A percentile compares a stretch with the other conserved stretches of the same genome.
phyloP scores from a whole-genome alignment of 305 asterid genomes.

The Plantago lanceolata region DNA sequence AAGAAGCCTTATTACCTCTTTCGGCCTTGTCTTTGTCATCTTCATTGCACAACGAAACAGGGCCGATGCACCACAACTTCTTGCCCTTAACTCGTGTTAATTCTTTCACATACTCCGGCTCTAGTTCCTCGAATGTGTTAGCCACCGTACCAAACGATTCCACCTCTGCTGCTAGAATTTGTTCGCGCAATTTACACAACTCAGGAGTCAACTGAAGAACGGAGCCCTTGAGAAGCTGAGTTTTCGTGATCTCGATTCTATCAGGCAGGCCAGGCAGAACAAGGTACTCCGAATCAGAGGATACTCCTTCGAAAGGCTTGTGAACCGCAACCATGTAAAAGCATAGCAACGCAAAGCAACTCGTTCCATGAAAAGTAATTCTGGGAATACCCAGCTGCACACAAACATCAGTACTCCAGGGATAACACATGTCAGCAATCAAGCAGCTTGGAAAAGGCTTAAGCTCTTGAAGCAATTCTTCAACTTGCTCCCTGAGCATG shows the following conservation, averaged over 20 bases:
- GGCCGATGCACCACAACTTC: conserved; percentile 56
- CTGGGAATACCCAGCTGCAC: conserved; percentile 35
- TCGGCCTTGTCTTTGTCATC: conserved; percentile 33
- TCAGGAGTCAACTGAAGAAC: conserved; percentile 27
- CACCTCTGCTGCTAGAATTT: conserved; percentile 32
- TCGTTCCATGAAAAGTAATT: conserved; percentile 40
- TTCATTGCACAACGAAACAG: conserved; percentile 43
- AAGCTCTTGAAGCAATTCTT: conserved; percentile 25
- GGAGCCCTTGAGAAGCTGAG: conserved; percentile 30
- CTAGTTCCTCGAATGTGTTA: conserved; percentile 48
- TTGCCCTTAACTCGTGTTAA: conserved; percentile 31
- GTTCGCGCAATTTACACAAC: conserved; percentile 24
- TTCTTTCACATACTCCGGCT: conserved; percentile 34
- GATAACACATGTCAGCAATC: conserved; percentile 33
- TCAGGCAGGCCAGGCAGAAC: conserved; percentile 42
- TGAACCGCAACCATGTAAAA: conserved; percentile 23
- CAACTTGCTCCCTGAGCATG: conserved; percentile 34
- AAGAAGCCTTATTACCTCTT: conserved; percentile 38
- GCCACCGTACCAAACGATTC: conserved; percentile 39
- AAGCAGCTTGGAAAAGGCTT: conserved; percentile 41
- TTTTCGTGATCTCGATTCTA: conserved; percentile 31
- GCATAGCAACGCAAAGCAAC: conserved; percentile 40
- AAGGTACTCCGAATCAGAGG: conserved; percentile 36
- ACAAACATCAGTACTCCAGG: conserved; percentile 38
- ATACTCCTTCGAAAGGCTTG: conserved; percentile 19